phyloP scores from a whole-genome alignment of 2,329 filamentous ascomycete species.

The Penicillium sp. region DNA sequence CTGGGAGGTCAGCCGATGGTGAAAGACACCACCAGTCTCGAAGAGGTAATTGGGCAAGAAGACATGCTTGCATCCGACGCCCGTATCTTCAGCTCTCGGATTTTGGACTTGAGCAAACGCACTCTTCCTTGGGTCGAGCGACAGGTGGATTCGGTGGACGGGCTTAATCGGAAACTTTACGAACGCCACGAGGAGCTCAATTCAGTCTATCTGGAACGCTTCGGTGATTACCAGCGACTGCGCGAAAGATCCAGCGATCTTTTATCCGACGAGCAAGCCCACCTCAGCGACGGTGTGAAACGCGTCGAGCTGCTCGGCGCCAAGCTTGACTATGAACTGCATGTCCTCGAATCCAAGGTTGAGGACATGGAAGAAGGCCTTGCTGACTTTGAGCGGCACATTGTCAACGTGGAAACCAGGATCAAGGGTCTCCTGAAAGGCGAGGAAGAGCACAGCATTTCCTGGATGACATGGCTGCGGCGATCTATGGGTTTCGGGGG shows the following conservation, averaged over 20 bases:
- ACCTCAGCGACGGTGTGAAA: constrained; percentile 66
- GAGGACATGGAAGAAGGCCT: constrained; percentile 83
- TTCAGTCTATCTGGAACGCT: constrained; percentile 62
- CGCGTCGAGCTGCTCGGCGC: constrained; percentile 77
- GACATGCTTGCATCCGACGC: constrained; percentile 38
- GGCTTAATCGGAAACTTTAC: constrained; percentile 62
- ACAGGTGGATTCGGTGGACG: constrained; percentile 42
- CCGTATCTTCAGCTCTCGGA: constrained; percentile 33
- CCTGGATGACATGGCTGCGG: constrained; percentile 57
- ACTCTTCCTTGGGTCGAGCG: constrained; percentile 43
- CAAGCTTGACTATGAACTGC: constrained; percentile 88
- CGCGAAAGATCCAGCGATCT: constrained; percentile 65
- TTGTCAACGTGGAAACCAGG: constrained; percentile 63
- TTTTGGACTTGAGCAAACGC: constrained; percentile 35
- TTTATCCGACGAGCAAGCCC: constrained; percentile 63
- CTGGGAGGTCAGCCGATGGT: constrained; percentile 24
- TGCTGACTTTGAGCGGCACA: constrained; percentile 71
- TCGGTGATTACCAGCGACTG: constrained; percentile 65
- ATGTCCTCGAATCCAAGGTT: constrained; percentile 71
- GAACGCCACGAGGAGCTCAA: constrained; percentile 63
- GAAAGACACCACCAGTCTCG: constrained; percentile 37
- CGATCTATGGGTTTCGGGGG: constrained; percentile 25
- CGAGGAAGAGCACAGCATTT: constrained; percentile 58
- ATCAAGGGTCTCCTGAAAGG: constrained; percentile 60
- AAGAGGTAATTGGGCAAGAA: constrained; percentile 40